Evolutionary conservation across 2,329 filamentous ascomycete species (phyloP).

Genomic region (Balansia obtecta): DNA sequence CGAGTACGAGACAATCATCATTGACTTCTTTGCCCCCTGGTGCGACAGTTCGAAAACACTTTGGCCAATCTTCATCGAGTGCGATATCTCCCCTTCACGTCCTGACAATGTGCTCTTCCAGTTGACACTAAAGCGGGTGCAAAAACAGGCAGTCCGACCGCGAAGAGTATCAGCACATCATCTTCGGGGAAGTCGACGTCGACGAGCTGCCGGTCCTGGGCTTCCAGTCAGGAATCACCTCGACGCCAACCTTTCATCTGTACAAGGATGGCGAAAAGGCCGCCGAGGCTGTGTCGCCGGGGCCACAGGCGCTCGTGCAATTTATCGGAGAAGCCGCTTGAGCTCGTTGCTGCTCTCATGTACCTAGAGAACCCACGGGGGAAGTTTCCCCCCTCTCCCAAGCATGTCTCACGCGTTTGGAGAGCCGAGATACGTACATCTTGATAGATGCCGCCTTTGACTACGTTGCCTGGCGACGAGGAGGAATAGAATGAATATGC

Average conservation of each 20-base stretch:
- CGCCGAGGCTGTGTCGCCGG: not conserved
- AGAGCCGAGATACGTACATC: too few relatives aligned
- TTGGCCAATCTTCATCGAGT: slow-evolving; percentile 6
- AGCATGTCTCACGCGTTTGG: too few relatives aligned
- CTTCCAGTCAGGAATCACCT: not conserved
- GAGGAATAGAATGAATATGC: not conserved
- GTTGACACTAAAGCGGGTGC: not conserved
- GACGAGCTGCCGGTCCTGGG: not conserved
- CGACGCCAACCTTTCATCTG: slow-evolving; percentile 1
- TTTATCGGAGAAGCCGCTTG: slow-evolving; percentile 1
- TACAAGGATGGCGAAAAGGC: slow-evolving; percentile 1
- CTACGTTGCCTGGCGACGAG: too few relatives aligned
- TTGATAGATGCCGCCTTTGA: too few relatives aligned
- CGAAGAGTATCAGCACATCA: not conserved
- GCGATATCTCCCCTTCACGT: not conserved
- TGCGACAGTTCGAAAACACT: slow-evolving; percentile 4
- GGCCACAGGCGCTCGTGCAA: slow-evolving; percentile 3
- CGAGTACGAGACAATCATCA: slow-evolving; percentile 1
- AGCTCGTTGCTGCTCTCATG: not conserved
- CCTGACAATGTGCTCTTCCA: not conserved
- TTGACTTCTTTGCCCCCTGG: slow-evolving; percentile 5
- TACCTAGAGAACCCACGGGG: not conserved
- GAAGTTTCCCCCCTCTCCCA: not conserved
- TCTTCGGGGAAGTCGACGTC: slow-evolving; percentile 5
- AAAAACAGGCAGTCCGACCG: slow-evolving; percentile 3